These are phyloP conservation scores for Cordyceps cicadae DNA, from an alignment of 2,329 filamentous ascomycete species.

Conservation along the genomic window DNA sequence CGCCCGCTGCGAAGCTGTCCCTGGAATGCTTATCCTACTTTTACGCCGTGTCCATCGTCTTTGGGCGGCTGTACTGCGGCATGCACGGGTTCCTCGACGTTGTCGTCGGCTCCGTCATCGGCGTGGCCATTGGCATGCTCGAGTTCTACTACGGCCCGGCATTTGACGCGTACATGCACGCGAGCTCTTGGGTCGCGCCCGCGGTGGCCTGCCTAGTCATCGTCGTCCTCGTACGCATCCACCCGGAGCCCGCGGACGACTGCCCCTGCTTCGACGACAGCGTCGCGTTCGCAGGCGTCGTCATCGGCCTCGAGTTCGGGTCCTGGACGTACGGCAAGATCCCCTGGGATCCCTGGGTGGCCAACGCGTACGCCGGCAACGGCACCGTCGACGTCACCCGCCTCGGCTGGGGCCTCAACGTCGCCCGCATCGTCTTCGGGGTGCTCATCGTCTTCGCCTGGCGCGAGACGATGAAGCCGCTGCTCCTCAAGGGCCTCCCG, in stretches of 20 bases:
- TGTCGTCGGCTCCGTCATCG: constrained; percentile 68
- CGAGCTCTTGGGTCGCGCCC: constrained; percentile 56
- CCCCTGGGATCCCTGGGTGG: constrained; percentile 33
- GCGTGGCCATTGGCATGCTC: constrained; percentile 53
- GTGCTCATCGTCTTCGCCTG: constrained; percentile 80
- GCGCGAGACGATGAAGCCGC: constrained; percentile 83
- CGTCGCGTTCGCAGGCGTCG: constrained; percentile 82
- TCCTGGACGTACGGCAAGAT: constrained; percentile 72
- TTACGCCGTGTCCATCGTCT: constrained; percentile 80
- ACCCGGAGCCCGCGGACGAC: constrained; percentile 92
- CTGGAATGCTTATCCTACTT: constrained; percentile 68
- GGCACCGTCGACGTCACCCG: constrained; percentile 58
- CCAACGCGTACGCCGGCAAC: constrained; percentile 31
- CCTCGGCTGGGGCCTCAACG: constrained; percentile 57
- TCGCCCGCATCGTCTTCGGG: constrained; percentile 65
- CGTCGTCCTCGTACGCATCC: constrained; percentile 71
- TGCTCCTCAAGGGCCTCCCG: constrained; percentile 67
- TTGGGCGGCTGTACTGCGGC: constrained; percentile 90
- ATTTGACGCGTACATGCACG: constrained; percentile 64
- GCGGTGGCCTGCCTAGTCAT: constrained; percentile 57
- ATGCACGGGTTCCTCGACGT: constrained; percentile 98
- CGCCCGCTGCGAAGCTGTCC: constrained; percentile 47
- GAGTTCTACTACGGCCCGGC: constrained; percentile 53
- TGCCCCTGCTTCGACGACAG: constrained; percentile 97
- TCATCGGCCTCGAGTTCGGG: constrained; percentile 75